Evolutionary conservation across 1,284 basidiomycete genomes (phyloP), one percentile per base, ranked within the genome.

Genomic region (Ceratobasidium sp.): DNA sequence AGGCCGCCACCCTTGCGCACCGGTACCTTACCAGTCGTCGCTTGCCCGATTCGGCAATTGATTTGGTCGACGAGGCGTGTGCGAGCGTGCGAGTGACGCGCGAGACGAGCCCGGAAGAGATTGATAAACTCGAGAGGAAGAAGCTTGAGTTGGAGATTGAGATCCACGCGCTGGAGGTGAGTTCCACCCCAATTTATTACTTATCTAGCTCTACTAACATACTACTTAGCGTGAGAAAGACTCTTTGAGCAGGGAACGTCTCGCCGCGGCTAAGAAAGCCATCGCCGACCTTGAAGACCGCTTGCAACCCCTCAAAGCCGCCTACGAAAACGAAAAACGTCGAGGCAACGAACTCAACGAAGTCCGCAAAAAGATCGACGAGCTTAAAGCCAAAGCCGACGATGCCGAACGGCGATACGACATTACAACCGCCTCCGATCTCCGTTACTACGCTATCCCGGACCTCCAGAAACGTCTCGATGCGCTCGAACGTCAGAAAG

Each of bases 71-170:
- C 80, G 97, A 99, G 83, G 96, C 97, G 45, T 94, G 94, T 82
- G 94, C 95, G 37, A 92, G 91, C 82, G 96, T 97, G 64, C 93
- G 96, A 77, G 94, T 99, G 42, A 95, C 95, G 28, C 91, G 95
- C 47, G 97, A 99, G 85, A 99, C 97, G 0, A 90, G 94, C 76
- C 97, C 97, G 0, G 97, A 99, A 85, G 94, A 90, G 2, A 95
- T 99, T 81, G 97, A 99, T 85, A 92, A 93, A 81, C 89, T 99
- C n/a, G 95, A 98, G 83, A 91, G 96, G 42, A 90, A 89, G 77
- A 96, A 96, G 83, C 90, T 99, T 56, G 94, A 98, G 82, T 89
- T 99, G 63, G 94, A 99, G 83, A 93, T 99, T 49, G 97, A 98
- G 83, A 94, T 98, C 37, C 96, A 98, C 82, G 98, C 97, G 8